Evolutionary conservation across 2,329 filamentous ascomycete genomes (phyloP), one percentile per base, ranked within the genome.

Genomic region (Colletotrichum scovillei): DNA sequence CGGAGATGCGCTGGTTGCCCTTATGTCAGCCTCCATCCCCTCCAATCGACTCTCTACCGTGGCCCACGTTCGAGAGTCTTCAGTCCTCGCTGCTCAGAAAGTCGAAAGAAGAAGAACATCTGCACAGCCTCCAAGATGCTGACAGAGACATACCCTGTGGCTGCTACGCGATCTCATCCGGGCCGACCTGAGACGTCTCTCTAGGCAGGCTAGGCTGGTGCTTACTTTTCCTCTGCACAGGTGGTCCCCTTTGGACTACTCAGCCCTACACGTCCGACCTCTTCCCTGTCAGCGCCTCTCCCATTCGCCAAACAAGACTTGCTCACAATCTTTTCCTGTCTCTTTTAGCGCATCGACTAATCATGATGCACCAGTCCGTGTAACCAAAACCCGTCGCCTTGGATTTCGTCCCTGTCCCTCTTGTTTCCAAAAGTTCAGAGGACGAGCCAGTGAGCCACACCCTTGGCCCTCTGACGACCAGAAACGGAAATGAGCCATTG

Each of bases 371-470:
- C 70, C 66, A 69, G 59, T 59, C 53, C 66, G 55, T 73, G 70
- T 30, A 26, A 64, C 42, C 46, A 32, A 24, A 53, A 53, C 70
- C 70, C 70, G 66, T 63, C 66, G 32, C 22, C 67, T 59, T 73
- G 70, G 70, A 69, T 67, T 57, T 35, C 57, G 69, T 57, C 64
- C 65, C 56, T 38, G 49, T 55, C 30, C 22, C 53, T 32, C 42
- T 11, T 42, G 58, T 63, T 55, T 60, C 60, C 70, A 65, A 59
- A 26, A 42, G 32, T 53, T 65, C 53, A 67, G 67, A 60, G 67
- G 42, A 69, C 70, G 70, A 73, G 60, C 70, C 60, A 70, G 63
- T 67, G 70, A 73, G 67, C 70, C 60, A 70, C 58, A 55, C 67
- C 22, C 55, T 70, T 65, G 59, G 28, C 59, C 42, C 42, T 69